Base-by-base conservation (phyloP, 148 eudicot species). In the Silene uniflora region DNA sequence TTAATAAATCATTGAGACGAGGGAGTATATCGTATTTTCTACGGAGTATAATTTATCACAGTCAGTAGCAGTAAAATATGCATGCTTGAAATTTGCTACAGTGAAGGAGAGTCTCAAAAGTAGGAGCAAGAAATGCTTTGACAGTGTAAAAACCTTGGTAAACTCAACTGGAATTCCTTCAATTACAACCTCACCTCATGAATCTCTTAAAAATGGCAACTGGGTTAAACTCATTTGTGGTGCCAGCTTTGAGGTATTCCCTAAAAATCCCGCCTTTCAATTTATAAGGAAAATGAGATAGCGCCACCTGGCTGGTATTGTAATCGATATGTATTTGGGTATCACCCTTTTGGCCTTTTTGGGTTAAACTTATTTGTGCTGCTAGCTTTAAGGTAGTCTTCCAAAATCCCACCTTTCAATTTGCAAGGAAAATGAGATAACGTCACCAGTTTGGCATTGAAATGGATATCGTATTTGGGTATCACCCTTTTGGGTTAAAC, bases 171-270 rank as follows among this genome's bases (percentile, higher is more conserved):
- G 88, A 65, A 62, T 87, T 84, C 83, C 87, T 81, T 83, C 85
- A 42, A 73, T 68, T 35, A 29, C 77, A 24, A 87, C 85, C 24
- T 56, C 82, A 54, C 98, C 96, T 47, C 80, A 72, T 3, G 78
- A 71, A 56, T 91, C 98, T 17, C 92, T 93, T 64, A 84, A 77
- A 59, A 86, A 59, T 25, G 97, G 98, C 79, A 88, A 91, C 58
- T 93, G 98, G 98, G 98, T 93, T 71, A 93, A 93, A 89, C 97
- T 93, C 78, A 93, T 91, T 55, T 93, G 98, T 75, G 97, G 98
- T 72, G 98, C 98, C 65, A 93, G 98, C 84, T 93, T 93, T 69
- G 91, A 93, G 98, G 98, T 92, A 67, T 25, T 62, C 24, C 10
- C 14, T 2, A 72, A 72, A 60, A 52, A 63, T n/a, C 64, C 44